Conservation (phyloP, 2,329 filamentous ascomycete species). For the Cadophora sp. region DNA sequence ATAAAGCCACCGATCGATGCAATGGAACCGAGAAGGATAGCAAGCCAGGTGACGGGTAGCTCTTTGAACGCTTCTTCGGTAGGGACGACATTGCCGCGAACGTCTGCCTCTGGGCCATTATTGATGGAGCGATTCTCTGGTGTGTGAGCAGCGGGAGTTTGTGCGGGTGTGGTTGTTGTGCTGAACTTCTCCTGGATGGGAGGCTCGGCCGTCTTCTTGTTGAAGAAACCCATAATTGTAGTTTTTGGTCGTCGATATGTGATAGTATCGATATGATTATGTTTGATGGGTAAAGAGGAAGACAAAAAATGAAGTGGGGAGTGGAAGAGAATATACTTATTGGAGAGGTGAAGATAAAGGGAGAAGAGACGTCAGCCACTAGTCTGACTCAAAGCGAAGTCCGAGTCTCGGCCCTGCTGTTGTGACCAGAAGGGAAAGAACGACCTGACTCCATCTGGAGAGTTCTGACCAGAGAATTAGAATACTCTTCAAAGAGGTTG, state of each 20-base stretch:
- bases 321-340: neutral
- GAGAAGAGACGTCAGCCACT: neutral
- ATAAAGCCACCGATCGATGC: slow-evolving; percentile 64
- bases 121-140: slow-evolving; percentile 24
- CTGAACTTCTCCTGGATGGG: slow-evolving; percentile 21
- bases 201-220: slow-evolving; percentile 21
- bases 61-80: slow-evolving; percentile 19
- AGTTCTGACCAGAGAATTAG: neutral
- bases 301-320: neutral
- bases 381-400: neutral
- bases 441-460: neutral
- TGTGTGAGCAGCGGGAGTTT: slow-evolving; percentile 27
- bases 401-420: neutral
- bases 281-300: slow-evolving; percentile 1
- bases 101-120: neutral
- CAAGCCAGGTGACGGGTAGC: slow-evolving; percentile 46
- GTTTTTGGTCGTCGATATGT: neutral
- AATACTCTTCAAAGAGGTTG: neutral
- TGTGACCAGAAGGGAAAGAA: neutral
- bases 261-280: neutral
- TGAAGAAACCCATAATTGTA: slow-evolving; percentile 26
- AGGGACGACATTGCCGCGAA: slow-evolving; percentile 1
- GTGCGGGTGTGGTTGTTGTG: slow-evolving; percentile 18
- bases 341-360: neutral
- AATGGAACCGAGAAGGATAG: slow-evolving; percentile 56